These are phyloP conservation scores for Ophiostoma sp. DNA, from an alignment of 2,329 filamentous ascomycete species.

Conservation along the genomic window DNA sequence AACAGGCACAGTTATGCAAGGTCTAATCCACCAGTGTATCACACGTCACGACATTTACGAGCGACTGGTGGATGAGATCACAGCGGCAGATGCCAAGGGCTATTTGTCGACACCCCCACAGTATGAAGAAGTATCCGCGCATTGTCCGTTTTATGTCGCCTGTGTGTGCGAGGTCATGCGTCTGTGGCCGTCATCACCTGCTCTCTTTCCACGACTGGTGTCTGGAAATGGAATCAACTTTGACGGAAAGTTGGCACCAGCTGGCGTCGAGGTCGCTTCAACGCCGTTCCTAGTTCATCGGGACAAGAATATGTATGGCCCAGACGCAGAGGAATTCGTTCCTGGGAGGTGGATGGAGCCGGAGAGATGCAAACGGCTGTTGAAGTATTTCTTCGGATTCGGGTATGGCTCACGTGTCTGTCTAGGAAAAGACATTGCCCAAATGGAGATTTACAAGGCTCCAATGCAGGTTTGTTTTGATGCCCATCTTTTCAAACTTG, in stretches of 20 bases:
- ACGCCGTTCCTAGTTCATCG: slow-evolving; percentile 55
- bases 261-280: slow-evolving; percentile 59
- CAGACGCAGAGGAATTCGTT: slow-evolving; percentile 55
- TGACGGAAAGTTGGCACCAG: slow-evolving; percentile 44
- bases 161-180: slow-evolving; percentile 43
- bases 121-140: slow-evolving; percentile 37
- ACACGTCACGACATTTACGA: slow-evolving; percentile 36
- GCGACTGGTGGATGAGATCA: slow-evolving; percentile 43
- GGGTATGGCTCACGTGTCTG: slow-evolving; percentile 57
- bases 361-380: slow-evolving; percentile 39
- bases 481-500: neutral
- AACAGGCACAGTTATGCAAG: slow-evolving; percentile 51
- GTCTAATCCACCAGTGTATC: slow-evolving; percentile 49
- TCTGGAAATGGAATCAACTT: slow-evolving; percentile 27
- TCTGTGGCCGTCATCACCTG: slow-evolving; percentile 38
- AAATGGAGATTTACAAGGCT: slow-evolving; percentile 46
- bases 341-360: slow-evolving; percentile 57
- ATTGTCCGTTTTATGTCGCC: slow-evolving; percentile 41
- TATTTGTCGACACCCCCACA: slow-evolving; percentile 36
- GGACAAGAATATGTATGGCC: slow-evolving; percentile 56
- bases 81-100: slow-evolving; percentile 31
- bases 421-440: slow-evolving; percentile 49
- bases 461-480: slow-evolving; percentile 35
- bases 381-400: slow-evolving; percentile 53
- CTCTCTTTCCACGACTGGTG: slow-evolving; percentile 29